Percentiles rank a stretch among this genome's conserved stretches.
Conservation (phyloP, 2,329 filamentous ascomycete species). For the Pseudogymnoascus destructans region DNA sequence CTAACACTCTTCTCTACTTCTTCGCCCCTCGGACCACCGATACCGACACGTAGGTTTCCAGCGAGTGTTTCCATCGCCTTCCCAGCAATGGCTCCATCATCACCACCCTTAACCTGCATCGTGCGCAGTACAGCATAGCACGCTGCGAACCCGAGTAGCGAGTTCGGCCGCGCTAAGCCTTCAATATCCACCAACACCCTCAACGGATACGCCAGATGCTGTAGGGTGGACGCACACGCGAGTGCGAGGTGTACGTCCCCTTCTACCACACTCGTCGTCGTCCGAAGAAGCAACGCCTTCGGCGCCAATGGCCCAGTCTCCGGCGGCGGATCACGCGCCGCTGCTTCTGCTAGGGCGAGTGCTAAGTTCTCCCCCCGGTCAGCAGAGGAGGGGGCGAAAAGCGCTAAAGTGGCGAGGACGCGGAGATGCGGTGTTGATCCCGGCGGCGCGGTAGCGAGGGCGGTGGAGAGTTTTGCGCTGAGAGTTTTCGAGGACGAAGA, state of each 20-base stretch:
- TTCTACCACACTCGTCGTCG: conserved; percentile 28
- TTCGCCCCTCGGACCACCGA: conserved; percentile 39
- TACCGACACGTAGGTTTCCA: conserved; percentile 46
- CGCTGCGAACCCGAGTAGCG: conserved; percentile 46
- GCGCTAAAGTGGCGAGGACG: conserved; percentile 44
- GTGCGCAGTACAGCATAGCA: conserved; percentile 45
- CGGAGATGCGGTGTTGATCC: conserved; percentile 58
- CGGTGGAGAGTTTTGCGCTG: conserved; percentile 36
- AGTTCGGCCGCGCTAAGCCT: neutral
- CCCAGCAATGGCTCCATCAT: conserved; percentile 32
- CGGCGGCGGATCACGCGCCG: neutral
- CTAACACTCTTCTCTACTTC: conserved; percentile 40
- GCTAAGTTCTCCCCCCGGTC: conserved; percentile 14
- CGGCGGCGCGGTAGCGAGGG: conserved; percentile 61
- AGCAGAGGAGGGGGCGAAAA: conserved; percentile 35
- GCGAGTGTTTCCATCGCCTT: conserved; percentile 42
- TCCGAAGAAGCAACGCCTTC: conserved; percentile 8
- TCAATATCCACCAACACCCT: neutral
- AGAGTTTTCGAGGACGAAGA: conserved; percentile 29
- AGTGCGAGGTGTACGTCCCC: neutral
- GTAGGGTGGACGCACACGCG: neutral
- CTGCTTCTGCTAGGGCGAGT: neutral
- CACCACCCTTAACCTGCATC: conserved; percentile 35
- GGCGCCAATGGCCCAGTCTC: neutral
- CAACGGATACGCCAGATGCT: neutral